Conservation (phyloP, 352 stramenopile genomes). For the Plasmopara halstedii region DNA sequence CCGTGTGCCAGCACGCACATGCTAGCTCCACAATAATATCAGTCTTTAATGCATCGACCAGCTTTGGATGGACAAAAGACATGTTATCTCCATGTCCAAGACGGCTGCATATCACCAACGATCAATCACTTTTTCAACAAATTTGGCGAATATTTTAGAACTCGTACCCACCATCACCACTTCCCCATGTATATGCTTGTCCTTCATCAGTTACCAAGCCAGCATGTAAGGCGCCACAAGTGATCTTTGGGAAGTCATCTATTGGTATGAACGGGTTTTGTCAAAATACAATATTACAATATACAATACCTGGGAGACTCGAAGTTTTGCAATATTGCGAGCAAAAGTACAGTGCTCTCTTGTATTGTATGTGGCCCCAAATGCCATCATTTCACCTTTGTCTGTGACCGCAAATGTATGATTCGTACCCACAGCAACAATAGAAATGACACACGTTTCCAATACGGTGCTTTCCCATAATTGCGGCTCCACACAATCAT, state of each 20-base stretch:
- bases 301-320: constrained; percentile 40
- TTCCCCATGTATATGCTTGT: constrained; percentile 76
- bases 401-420: constrained; percentile 60
- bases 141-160: neutral
- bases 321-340: constrained; percentile 46
- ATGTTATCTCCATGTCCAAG: constrained; percentile 66
- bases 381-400: constrained; percentile 45
- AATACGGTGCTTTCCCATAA: constrained; percentile 64
- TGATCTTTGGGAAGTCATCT: constrained; percentile 33
- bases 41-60: constrained; percentile 58
- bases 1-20: constrained; percentile 84
- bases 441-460: constrained; percentile 44
- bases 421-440: constrained; percentile 59
- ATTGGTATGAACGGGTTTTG: neutral
- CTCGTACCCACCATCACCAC: constrained; percentile 70
- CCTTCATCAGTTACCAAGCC: constrained; percentile 66
- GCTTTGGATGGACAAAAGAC: constrained; percentile 64
- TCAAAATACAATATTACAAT: neutral
- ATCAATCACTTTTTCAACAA: neutral
- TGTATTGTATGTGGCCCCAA: constrained; percentile 63
- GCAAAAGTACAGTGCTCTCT: constrained; percentile 48
- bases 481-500: constrained; percentile 47
- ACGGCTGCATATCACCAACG: constrained; percentile 22
- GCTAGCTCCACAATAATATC: constrained; percentile 76
- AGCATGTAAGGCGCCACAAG: constrained; percentile 69